Base-by-base conservation (phyloP, 352 stramenopile species). In the Phytophthora fragariaefolia region DNA sequence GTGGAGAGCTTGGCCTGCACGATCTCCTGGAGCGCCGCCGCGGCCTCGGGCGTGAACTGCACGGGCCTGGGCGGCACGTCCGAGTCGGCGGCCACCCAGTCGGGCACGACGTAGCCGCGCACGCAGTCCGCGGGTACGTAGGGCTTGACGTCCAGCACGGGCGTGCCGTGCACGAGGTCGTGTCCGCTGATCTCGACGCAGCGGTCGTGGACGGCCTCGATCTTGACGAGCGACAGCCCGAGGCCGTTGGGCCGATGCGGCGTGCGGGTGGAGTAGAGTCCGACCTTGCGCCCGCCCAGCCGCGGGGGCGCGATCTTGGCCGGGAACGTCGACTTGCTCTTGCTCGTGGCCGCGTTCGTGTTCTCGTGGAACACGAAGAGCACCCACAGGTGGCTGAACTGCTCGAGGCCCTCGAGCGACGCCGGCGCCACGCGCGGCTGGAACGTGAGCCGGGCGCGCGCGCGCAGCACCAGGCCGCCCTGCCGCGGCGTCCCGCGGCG, bases 121-220 rank as follows among this genome's bases (percentile, higher is more conserved):
- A 95, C 74, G 49, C 77, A 84, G 74, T 96, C 88, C 34, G 87
- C 87, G 12, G 86, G 85, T 42, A 99, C 97, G 73, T 98, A 99
- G 9, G 98, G 98, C 78, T 99, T 99, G 51, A 99, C 93, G 71
- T 99, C 98, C 18, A 99, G 77, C 28, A 99, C 90, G 0, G 98
- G 98, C 22, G 98, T 99, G 51, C 97, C 97, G 74, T 99, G 89
- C 46, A 98, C 87, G 7, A 98, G 84, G 69, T 98, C 96, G 47
- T 98, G 86, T 30, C 95, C 95, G 55, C 91, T 93, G 64, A 98
- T 94, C 38, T 97, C 85, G 46, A 98, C 91, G 45, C 71, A 85
- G 15, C 82, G 80, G 27, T 85, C 77, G 60, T 91, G 73, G 27
- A 98, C 82, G 15, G 76, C 75, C 54, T 98, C 93, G 46, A 98